Evolutionary conservation across 306 rosid genomes (phyloP), one percentile per base, ranked within the genome.

Genomic region (Prunus mira): DNA sequence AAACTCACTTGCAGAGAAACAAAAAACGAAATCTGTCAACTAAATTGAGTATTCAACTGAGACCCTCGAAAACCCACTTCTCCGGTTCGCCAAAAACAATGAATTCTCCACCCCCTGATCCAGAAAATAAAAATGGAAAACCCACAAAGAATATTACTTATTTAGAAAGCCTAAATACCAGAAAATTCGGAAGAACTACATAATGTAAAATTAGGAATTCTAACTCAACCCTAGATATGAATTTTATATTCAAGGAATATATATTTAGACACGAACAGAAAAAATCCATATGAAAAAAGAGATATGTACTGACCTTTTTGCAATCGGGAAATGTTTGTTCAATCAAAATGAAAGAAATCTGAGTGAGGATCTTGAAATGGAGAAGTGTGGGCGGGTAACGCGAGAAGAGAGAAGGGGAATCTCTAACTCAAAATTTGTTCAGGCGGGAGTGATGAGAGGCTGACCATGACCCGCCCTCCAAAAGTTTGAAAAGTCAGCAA

Each of bases 11-110:
- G 0, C 67, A 12, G 32, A 47, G 58, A 30, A 41, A 45, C 47
- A 30, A 6, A 47, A 45, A n/a, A 3, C 11, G 49, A 34, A 66
- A 81, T 83, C 54, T 57, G 12, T 28, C 18, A 3, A 61, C 65
- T 55, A 45, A 76, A 43, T 28, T 62, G 57, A 28, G 32, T 38
- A 32, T 72, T 62, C 52, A 70, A 60, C 67, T 17, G 28, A 65
- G 54, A 63, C 15, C 34, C 65, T 17, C 28, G 34, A 27, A 73
- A 52, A 34, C 76, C 80, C 67, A 76, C 28, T 55, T 69, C 41
- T 34, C 52, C 65, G 3, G 20, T 74, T 43, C 13, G 17, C 56
- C 82, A 12, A 41, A 17, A 54, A 34, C n/a, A 55, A 55, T 6
- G 34, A 50, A 74, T 73, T 56, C 5, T 28, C 2, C 30, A 72